phyloP scores from a whole-genome alignment of 1,284 basidiomycete species.

The Mycocalia duriaeana region DNA sequence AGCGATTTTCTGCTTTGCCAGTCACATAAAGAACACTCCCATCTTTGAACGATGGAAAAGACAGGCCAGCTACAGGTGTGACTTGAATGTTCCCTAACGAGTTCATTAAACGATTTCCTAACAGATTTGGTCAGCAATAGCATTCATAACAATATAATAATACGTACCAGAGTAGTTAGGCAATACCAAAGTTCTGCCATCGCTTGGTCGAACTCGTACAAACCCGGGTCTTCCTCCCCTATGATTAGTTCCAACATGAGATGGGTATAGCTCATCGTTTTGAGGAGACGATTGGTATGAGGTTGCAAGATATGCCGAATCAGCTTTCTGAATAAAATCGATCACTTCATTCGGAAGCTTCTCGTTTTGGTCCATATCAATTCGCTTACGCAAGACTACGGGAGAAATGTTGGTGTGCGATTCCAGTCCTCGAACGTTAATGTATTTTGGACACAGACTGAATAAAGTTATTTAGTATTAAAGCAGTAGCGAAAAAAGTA shows the following conservation, averaged over 20 bases:
- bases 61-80: constrained; percentile 49
- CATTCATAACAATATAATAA: background rate
- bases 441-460: constrained; percentile 68
- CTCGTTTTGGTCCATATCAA: constrained; percentile 19
- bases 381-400: background rate
- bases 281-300: constrained; percentile 36
- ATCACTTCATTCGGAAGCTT: constrained; percentile 45
- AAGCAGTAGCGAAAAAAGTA: background rate
- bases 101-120: constrained; percentile 53
- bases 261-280: constrained; percentile 36
- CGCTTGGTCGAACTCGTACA: constrained; percentile 38
- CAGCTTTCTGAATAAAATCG: constrained; percentile 40
- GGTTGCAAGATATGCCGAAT: constrained; percentile 55
- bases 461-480: background rate
- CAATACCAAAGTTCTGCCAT: constrained; percentile 53
- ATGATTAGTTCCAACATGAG: constrained; percentile 62
- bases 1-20: constrained; percentile 46
- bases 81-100: constrained; percentile 62
- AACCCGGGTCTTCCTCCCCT: constrained; percentile 58
- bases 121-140: constrained; percentile 2
- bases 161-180: constrained; percentile 57
- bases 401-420: constrained; percentile 25
- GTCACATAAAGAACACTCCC: constrained; percentile 62
- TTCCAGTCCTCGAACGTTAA: constrained; percentile 46
- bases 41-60: constrained; percentile 48